Evolutionary conservation across 179 eudicot species (phyloP).

Genomic region (Beta macrorhiza): DNA sequence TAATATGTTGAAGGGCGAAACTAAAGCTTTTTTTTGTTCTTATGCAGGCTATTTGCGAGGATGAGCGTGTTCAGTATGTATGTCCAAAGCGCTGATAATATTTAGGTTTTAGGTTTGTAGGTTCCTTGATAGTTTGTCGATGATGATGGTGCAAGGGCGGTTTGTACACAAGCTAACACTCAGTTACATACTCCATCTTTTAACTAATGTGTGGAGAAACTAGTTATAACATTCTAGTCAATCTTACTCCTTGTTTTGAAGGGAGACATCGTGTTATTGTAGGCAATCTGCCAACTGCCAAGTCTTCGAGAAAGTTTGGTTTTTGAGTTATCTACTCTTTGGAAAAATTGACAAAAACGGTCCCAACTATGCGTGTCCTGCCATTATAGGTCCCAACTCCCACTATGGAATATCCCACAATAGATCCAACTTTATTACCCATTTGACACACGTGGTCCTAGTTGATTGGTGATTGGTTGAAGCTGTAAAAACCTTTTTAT

Average conservation of each 20-base stretch:
- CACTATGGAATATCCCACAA: too few species aligned
- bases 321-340: background rate
- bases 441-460: too few species aligned
- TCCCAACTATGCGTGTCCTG: too few species aligned
- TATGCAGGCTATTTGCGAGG: slow-evolving; percentile 64
- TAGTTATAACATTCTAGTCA: background rate
- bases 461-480: too few species aligned
- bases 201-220: slow-evolving; percentile 7
- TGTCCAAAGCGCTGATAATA: slow-evolving; percentile 68
- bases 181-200: background rate
- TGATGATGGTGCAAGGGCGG: slow-evolving; percentile 23
- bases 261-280: background rate
- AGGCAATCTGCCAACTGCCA: slow-evolving; percentile 6
- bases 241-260: background rate
- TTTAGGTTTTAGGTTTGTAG: slow-evolving; percentile 21
- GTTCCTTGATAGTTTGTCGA: background rate
- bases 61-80: slow-evolving; percentile 58
- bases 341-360: background rate
- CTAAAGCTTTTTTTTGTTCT: background rate
- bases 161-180: slow-evolving; percentile 5
- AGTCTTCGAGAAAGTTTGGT: background rate
- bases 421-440: too few species aligned
- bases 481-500: too few species aligned
- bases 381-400: too few species aligned
- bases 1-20: slow-evolving; percentile 1